phyloP scores from a whole-genome alignment of 805 yeast species.

The Wickerhamomyces mucosus region DNA sequence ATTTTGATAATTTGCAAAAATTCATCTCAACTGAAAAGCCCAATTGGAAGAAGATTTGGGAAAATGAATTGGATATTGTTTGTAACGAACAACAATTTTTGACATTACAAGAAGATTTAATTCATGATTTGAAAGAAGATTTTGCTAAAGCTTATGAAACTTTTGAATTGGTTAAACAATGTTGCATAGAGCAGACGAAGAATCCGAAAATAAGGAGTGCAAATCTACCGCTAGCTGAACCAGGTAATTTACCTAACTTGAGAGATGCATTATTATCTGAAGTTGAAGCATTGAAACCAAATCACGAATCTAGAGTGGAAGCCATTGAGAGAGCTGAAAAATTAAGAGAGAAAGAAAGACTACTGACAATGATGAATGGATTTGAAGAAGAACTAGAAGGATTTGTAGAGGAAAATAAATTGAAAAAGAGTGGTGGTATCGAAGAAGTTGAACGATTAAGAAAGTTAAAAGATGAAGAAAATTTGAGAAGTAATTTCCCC shows the following conservation, averaged over 20 bases:
- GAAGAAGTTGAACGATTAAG: conserved; percentile 75
- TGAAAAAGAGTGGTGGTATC: conserved; percentile 81
- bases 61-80: conserved; percentile 76
- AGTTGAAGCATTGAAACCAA: conserved; percentile 70
- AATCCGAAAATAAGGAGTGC: conserved; percentile 33
- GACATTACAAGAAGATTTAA: conserved; percentile 80
- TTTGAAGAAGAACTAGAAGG: conserved; percentile 81
- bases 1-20: conserved; percentile 43
- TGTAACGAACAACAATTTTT: conserved; percentile 92
- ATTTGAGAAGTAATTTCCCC: conserved; percentile 43
- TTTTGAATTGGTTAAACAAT: conserved; percentile 67
- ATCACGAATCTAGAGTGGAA: conserved; percentile 76
- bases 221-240: conserved; percentile 42
- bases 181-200: conserved; percentile 69
- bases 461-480: conserved; percentile 58
- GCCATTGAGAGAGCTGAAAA: conserved; percentile 87
- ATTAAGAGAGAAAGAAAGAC: conserved; percentile 62
- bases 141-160: conserved; percentile 74
- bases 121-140: conserved; percentile 73
- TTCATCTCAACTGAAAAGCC: conserved; percentile 67
- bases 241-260: conserved; percentile 50
- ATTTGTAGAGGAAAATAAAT: conserved; percentile 68
- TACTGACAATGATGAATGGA: conserved; percentile 43
- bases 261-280: conserved; percentile 76
- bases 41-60: conserved; percentile 89